Evolutionary conservation across 2,329 filamentous ascomycete species (phyloP).

Genomic region (Sordariomycetes sp.): DNA sequence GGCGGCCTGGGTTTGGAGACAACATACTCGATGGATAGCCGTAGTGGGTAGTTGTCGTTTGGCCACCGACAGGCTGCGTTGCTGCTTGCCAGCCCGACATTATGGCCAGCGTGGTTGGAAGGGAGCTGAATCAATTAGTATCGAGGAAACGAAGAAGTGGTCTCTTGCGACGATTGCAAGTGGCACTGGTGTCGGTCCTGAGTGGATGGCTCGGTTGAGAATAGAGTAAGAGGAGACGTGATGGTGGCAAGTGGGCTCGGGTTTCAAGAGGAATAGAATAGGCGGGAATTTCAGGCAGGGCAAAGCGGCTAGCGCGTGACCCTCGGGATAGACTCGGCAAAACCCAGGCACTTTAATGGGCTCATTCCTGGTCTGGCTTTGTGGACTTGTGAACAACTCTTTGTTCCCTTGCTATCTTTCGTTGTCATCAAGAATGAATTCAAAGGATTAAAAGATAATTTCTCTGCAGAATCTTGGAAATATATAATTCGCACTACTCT

Average conservation of each 20-base stretch:
- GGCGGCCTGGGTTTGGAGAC: not conserved
- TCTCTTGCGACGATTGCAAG: not conserved
- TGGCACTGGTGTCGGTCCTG: not conserved
- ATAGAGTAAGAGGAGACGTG: not conserved
- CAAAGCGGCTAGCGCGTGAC: not conserved
- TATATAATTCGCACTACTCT: too few species aligned
- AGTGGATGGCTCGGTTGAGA: not conserved
- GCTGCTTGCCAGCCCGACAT: slow-evolving; percentile 21
- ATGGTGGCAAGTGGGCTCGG: not conserved
- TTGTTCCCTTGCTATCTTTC: too few species aligned
- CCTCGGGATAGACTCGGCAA: not conserved
- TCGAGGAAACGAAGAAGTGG: not conserved
- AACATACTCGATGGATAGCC: slow-evolving; percentile 24
- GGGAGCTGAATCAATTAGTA: slow-evolving; percentile 3
- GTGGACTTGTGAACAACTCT: too few species aligned
- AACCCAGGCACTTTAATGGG: too few species aligned
- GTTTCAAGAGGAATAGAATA: too few species aligned
- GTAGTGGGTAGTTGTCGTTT: slow-evolving; percentile 16
- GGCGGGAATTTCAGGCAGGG: too few species aligned
- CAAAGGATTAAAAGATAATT: too few species aligned
- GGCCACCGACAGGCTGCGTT: slow-evolving; percentile 24
- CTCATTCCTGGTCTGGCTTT: too few species aligned
- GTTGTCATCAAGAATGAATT: too few species aligned
- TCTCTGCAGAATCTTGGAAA: too few species aligned
- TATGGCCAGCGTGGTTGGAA: slow-evolving; percentile 10